Percentiles rank a stretch among this genome's conserved stretches.
These are phyloP conservation scores for Nannizziopsis barbatae DNA, from an alignment of 2,329 filamentous ascomycete species.

Conservation along the genomic window DNA sequence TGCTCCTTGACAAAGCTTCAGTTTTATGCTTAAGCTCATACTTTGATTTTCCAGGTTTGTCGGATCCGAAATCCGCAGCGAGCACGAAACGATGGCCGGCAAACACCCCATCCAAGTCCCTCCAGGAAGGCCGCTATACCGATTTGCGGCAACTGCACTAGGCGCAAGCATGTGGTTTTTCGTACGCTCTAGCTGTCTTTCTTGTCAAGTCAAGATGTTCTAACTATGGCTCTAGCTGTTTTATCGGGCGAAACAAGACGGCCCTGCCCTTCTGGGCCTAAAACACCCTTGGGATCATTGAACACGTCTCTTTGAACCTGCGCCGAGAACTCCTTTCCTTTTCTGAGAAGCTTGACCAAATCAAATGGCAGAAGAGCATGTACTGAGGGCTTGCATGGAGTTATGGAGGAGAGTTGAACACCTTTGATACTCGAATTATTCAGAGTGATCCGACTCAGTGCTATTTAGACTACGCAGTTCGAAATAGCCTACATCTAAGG, in stretches of 20 bases:
- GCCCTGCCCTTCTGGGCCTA: constrained; percentile 78
- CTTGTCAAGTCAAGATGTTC: neutral
- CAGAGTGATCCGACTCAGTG: neutral
- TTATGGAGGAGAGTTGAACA: no score
- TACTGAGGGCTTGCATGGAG: neutral
- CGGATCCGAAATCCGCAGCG: no score
- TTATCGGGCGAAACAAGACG: constrained; percentile 94
- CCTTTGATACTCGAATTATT: neutral
- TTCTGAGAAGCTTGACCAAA: neutral
- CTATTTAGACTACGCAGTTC: neutral
- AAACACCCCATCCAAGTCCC: constrained; percentile 43
- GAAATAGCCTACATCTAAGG: no score
- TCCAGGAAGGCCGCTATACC: constrained; percentile 59
- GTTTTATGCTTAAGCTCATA: neutral
- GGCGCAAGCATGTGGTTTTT: constrained; percentile 99
- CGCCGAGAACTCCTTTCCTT: neutral
- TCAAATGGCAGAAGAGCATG: neutral
- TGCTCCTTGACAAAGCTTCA: neutral
- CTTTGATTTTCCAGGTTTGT: neutral
- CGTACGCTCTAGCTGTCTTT: constrained; percentile 46
- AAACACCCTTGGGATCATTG: constrained; percentile 97
- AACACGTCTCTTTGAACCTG: constrained; percentile 21
- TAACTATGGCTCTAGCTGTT: constrained; percentile 56
- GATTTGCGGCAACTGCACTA: constrained; percentile 73
- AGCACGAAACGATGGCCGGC: constrained; percentile 4